These are phyloP conservation scores for Neurospora sp. DNA, from an alignment of 495 filamentous ascomycete genomes.

Conservation along the genomic window DNA sequence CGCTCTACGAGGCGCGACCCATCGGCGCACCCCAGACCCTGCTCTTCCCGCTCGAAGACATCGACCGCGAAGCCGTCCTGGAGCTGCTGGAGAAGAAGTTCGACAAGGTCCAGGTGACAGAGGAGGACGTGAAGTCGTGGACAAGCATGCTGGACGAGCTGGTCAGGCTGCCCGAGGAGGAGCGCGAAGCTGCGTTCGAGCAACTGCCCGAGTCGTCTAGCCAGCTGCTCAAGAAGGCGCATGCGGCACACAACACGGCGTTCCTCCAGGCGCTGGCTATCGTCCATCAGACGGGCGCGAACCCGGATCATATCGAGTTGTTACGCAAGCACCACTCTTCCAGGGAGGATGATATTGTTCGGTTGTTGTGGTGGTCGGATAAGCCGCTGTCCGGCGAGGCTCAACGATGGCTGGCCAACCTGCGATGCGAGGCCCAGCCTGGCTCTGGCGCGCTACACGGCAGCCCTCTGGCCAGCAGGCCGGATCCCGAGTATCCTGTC, in stretches of 20 bases:
- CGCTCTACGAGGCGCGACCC: conserved; percentile 17
- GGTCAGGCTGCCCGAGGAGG: not conserved
- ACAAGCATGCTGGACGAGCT: conserved; percentile 2
- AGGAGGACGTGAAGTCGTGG: conserved; percentile 6
- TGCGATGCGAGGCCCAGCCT: conserved; percentile 1
- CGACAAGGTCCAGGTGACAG: conserved; percentile 3
- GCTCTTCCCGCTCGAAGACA: conserved; percentile 6
- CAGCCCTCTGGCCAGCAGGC: conserved; percentile 15
- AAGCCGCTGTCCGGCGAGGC: conserved; percentile 1
- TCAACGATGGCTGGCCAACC: conserved; percentile 14
- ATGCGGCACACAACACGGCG: conserved; percentile 3
- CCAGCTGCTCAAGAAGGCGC: not conserved
- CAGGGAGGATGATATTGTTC: not conserved
- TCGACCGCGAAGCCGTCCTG: conserved; percentile 7
- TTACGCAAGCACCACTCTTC: conserved; percentile 9
- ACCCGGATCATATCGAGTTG: conserved; percentile 8
- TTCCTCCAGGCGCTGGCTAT: conserved; percentile 10
- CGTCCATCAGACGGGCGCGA: conserved; percentile 1
- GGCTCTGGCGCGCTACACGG: conserved; percentile 1
- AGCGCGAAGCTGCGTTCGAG: not conserved
- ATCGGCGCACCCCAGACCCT: conserved; percentile 3
- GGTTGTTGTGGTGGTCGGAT: conserved; percentile 8
- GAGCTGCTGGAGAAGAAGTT: conserved; percentile 3
- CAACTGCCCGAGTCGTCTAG: not conserved
- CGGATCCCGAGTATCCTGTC: conserved; percentile 16